These are phyloP conservation scores for Mycena leptocephala DNA, from an alignment of 768 basidiomycete genomes.

Conservation along the genomic window DNA sequence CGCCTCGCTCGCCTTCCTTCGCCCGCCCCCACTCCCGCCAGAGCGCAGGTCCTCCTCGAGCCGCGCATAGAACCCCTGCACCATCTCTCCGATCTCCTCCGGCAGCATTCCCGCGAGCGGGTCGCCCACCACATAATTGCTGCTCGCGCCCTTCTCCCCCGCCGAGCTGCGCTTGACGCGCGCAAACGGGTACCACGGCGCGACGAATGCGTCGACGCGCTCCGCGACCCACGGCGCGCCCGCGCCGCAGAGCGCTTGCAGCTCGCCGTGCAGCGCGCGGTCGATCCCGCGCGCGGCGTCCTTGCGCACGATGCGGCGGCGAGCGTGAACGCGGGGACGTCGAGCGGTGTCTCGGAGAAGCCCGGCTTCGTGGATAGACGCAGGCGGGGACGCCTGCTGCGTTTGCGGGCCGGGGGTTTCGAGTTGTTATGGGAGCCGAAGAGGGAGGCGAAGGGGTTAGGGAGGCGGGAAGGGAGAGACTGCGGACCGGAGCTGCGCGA, in stretches of 20 bases:
- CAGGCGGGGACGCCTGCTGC: slow-evolving; percentile 47
- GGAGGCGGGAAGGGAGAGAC: slow-evolving; percentile 69
- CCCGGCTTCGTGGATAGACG: slow-evolving; percentile 50
- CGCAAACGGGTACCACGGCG: slow-evolving; percentile 71
- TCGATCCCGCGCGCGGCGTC: slow-evolving; percentile 72
- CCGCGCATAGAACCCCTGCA: slow-evolving; percentile 81
- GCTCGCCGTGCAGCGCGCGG: slow-evolving; percentile 68
- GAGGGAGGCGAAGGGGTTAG: slow-evolving; percentile 87
- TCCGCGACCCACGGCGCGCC: slow-evolving; percentile 74
- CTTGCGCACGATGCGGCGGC: slow-evolving; percentile 66
- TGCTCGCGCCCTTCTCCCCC: slow-evolving; percentile 44
- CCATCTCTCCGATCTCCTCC: slow-evolving; percentile 66
- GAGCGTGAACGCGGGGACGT: slow-evolving; percentile 76
- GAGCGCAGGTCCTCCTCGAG: slow-evolving; percentile 76
- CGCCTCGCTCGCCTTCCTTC: slow-evolving; percentile 44
- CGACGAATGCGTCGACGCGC: slow-evolving; percentile 70
- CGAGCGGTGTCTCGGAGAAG: slow-evolving; percentile 53
- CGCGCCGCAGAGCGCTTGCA: slow-evolving; percentile 62
- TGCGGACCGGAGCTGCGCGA: slow-evolving; percentile 39
- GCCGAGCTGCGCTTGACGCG: slow-evolving; percentile 35
- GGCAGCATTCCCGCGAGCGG: slow-evolving; percentile 58
- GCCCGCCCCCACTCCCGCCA: slow-evolving; percentile 5
- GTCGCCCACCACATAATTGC: slow-evolving; percentile 54
- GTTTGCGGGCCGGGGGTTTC: slow-evolving; percentile 46
- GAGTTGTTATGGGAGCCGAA: slow-evolving; percentile 67